These are phyloP conservation scores for Colletotrichum gigasporum DNA, from an alignment of 2,329 filamentous ascomycete genomes.

Conservation along the genomic window DNA sequence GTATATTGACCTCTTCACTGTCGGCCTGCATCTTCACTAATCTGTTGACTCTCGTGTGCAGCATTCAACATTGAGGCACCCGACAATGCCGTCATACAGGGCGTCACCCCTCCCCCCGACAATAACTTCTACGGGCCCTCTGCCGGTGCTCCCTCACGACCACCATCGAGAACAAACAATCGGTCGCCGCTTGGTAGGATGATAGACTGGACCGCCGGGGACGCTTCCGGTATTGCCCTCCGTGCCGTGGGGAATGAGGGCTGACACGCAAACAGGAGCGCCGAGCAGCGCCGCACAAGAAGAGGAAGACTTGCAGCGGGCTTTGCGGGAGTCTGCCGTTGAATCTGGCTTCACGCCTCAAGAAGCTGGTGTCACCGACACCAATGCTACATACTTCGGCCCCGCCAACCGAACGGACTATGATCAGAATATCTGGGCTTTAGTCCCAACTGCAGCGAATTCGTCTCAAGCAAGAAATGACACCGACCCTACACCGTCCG, in stretches of 20 bases:
- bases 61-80: constrained; percentile 67
- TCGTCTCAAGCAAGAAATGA: constrained; percentile 35
- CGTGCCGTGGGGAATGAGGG: constrained; percentile 23
- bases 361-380: constrained; percentile 60
- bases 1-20: constrained; percentile 42
- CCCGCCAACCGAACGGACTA: constrained; percentile 67
- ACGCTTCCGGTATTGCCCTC: constrained; percentile 35
- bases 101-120: constrained; percentile 51
- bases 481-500: constrained; percentile 45
- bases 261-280: constrained; percentile 31
- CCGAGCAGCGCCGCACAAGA: constrained; percentile 51
- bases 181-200: constrained; percentile 65
- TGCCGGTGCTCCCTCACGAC: constrained; percentile 63
- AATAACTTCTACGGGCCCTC: constrained; percentile 43
- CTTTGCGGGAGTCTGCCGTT: constrained; percentile 64
- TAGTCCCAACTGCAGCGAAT: constrained; percentile 56
- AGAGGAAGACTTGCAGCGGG: constrained; percentile 65
- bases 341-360: constrained; percentile 52
- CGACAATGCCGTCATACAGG: constrained; percentile 53
- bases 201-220: constrained; percentile 56
- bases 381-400: constrained; percentile 61
- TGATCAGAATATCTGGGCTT: constrained; percentile 65
- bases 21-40: not conserved
- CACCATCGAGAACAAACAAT: constrained; percentile 68
- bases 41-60: constrained; percentile 35